Conservation (phyloP, 2,329 filamentous ascomycete genomes). For the Didymella segeticola region DNA sequence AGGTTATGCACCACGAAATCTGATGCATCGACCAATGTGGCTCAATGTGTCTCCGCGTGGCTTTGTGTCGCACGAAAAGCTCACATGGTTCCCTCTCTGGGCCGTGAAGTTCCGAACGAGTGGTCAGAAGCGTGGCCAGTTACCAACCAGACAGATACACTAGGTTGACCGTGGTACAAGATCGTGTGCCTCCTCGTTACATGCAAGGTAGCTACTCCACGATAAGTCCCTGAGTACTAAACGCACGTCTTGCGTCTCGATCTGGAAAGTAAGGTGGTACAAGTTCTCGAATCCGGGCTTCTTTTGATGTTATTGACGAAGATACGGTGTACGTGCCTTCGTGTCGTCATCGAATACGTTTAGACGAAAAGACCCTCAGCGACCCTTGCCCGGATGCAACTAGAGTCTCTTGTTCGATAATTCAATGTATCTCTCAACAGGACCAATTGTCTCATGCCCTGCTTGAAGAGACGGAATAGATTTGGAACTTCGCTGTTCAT, state of each 20-base stretch:
- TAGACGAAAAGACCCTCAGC: slow-evolving; percentile 18
- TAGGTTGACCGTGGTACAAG: slow-evolving; percentile 22
- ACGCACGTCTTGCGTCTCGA: slow-evolving; percentile 10
- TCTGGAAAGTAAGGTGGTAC: slow-evolving; percentile 18
- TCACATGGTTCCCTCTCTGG: slow-evolving; percentile 31
- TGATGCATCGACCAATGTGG: slow-evolving; percentile 34
- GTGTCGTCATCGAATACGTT: slow-evolving; percentile 19
- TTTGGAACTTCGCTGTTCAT: neutral
- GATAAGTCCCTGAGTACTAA: slow-evolving; percentile 19
- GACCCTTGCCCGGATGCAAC: neutral
- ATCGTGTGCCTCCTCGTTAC: slow-evolving; percentile 23
- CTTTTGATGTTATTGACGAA: slow-evolving; percentile 11
- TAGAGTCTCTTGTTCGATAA: neutral
- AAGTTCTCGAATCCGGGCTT: slow-evolving; percentile 4
- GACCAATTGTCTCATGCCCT: no score
- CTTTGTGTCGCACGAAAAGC: slow-evolving; percentile 25
- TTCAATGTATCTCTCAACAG: neutral
- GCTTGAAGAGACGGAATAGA: neutral
- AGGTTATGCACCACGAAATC: slow-evolving; percentile 48
- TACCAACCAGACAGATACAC: slow-evolving; percentile 7
- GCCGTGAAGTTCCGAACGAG: slow-evolving; percentile 10
- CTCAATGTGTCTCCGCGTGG: slow-evolving; percentile 22
- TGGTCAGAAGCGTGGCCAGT: slow-evolving; percentile 12
- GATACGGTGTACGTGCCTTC: slow-evolving; percentile 20
- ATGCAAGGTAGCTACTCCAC: slow-evolving; percentile 31